Evolutionary conservation across 208 protist genomes (phyloP), one percentile per base, ranked within the genome.

Genomic region (Trichomonas gallinae): DNA sequence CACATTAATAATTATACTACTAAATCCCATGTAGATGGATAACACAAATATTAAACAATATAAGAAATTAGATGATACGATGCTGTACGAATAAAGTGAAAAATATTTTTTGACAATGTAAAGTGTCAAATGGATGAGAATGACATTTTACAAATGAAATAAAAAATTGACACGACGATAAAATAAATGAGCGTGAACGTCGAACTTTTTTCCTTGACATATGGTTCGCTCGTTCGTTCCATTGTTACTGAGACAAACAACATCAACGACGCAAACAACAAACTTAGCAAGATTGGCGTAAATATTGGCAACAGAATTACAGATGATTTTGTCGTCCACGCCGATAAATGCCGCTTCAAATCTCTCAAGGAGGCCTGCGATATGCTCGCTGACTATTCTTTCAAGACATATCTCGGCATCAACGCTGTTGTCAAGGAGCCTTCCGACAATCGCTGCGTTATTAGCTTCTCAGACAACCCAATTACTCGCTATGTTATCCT

Each of bases 241-340:
- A 93, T 93, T 93, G 87, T 93, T 15, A 51, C 42, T 9, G 87
- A 93, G 46, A 93, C 87, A 48, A 93, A 93, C 26, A 93, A 93
- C 36, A 93, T 93, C 45, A 44, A 51, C 10, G 87, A 93, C n/a
- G 87, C 87, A 51, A 93, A 93, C 21, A 44, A 42, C 40, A 93
- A 93, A 51, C 44, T 93, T 17, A 93, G 42, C 13, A 93, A 93
- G 31, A 93, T 93, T 58, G 87, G 87, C n/a, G n/a, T 38, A 34
- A 93, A 44, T 44, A 34, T 93, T 51, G 87, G 87, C 3, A 93
- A 93, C 44, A 93, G 87, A 93, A 93, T 93, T 58, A 51, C 87
- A 51, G 87, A 93, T 26, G 87, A 93, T 38, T n/a, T 93, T 15
- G 87, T 93, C 13, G 87, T 93, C 46, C 87, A 93, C 46, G 40